Evolutionary conservation across 1,139 yeast genomes (phyloP).

Genomic region (Spathaspora sp.): DNA sequence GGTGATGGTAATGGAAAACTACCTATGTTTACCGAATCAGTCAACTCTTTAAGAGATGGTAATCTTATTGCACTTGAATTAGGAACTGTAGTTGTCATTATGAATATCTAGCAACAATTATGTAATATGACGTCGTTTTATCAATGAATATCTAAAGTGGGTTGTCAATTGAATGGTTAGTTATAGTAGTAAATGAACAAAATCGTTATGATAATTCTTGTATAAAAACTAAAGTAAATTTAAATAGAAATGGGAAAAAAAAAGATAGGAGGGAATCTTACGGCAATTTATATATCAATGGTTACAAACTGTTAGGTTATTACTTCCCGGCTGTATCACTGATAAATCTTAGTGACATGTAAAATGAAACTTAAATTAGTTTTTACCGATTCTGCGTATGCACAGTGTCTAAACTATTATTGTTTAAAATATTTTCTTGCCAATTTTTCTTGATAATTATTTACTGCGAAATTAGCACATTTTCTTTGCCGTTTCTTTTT

Average conservation of each 20-base stretch:
- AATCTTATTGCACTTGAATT: slow-evolving; percentile 20
- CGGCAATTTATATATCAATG: neutral
- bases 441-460: neutral
- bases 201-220: neutral
- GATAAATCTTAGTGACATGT: slow-evolving; percentile 1
- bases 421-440: neutral
- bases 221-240: neutral
- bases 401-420: neutral
- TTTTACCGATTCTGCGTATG: neutral
- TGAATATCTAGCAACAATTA: too few relatives aligned
- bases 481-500: neutral
- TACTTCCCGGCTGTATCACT: neutral
- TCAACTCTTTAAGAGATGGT: slow-evolving; percentile 38
- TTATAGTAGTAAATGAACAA: neutral
- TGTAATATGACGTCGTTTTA: too few relatives aligned
- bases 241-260: neutral
- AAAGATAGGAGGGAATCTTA: too few relatives aligned
- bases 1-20: neutral
- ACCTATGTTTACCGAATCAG: slow-evolving; percentile 11
- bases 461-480: neutral
- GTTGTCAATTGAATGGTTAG: neutral
- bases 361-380: neutral
- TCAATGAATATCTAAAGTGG: neutral
- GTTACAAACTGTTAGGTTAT: neutral
- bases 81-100: slow-evolving; percentile 7